These are phyloP conservation scores for Coelastrella sp. DNA, from an alignment of 139 green algal genomes.

Conservation along the genomic window DNA sequence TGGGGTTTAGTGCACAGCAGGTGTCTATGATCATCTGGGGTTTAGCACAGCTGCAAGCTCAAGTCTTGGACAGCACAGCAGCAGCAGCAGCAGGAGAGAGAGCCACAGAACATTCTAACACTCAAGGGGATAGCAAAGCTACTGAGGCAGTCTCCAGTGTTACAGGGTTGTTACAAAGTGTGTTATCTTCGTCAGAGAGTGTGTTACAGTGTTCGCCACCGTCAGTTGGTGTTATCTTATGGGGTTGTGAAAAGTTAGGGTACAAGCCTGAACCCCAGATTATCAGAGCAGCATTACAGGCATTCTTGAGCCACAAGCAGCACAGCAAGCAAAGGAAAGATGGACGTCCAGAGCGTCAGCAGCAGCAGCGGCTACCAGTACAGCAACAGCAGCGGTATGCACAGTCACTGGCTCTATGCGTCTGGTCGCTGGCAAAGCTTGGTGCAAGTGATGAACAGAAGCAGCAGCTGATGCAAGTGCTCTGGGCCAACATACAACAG, in stretches of 20 bases:
- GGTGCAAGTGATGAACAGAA: neutral
- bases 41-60: neutral
- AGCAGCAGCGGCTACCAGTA: neutral
- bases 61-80: neutral
- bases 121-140: too few species aligned
- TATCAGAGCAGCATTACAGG: neutral
- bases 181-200: neutral
- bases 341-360: neutral
- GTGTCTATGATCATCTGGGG: slow-evolving; percentile 22
- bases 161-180: neutral
- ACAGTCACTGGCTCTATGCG: neutral
- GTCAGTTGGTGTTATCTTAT: slow-evolving; percentile 15
- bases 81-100: slow-evolving; percentile 10
- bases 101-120: too few species aligned
- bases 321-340: neutral
- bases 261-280: neutral
- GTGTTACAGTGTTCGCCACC: neutral
- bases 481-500: neutral
- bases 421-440: neutral
- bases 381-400: slow-evolving; percentile 9
- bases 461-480: slow-evolving; percentile 10
- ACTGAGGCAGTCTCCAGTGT: neutral
- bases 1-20: neutral
- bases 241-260: slow-evolving; percentile 8
- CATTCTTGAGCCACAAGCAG: neutral